These are phyloP conservation scores for Pseudogymnoascus verrucosus DNA, from an alignment of 2,329 filamentous ascomycete species.

Conservation along the genomic window DNA sequence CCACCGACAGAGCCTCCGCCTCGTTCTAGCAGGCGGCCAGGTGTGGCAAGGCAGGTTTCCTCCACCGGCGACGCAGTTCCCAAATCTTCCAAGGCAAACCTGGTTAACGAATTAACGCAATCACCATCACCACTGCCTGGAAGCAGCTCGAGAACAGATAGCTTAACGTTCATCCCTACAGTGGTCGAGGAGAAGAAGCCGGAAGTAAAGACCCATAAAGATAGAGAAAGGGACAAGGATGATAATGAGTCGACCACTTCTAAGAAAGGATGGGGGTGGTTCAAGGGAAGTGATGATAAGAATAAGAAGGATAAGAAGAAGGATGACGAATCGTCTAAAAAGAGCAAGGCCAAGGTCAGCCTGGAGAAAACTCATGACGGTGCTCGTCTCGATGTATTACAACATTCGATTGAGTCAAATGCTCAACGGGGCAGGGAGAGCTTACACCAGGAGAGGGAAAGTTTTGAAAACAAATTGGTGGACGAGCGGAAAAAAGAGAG, in stretches of 20 bases:
- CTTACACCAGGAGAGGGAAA: slow-evolving; percentile 72
- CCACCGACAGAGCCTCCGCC: slow-evolving; percentile 39
- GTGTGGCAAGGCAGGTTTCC: slow-evolving; percentile 27
- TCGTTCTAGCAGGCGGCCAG: slow-evolving; percentile 37
- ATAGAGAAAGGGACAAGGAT: slow-evolving; percentile 40
- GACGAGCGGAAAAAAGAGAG: slow-evolving; percentile 79
- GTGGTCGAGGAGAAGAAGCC: slow-evolving; percentile 63
- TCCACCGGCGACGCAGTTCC: slow-evolving; percentile 20
- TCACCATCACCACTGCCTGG: slow-evolving; percentile 63
- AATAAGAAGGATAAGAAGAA: slow-evolving; percentile 61
- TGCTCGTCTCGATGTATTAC: slow-evolving; percentile 75
- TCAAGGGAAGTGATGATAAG: slow-evolving; percentile 68
- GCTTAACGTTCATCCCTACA: slow-evolving; percentile 72
- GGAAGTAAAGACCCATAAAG: slow-evolving; percentile 70
- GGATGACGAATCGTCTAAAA: slow-evolving; percentile 52
- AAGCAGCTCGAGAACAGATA: slow-evolving; percentile 64
- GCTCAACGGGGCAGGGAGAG: slow-evolving; percentile 66
- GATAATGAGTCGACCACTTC: slow-evolving; percentile 50
- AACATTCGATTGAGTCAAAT: slow-evolving; percentile 72
- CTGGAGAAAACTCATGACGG: slow-evolving; percentile 62
- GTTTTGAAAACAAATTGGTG: slow-evolving; percentile 60
- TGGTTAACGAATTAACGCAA: slow-evolving; percentile 53
- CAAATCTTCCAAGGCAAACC: slow-evolving; percentile 15
- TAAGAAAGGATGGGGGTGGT: slow-evolving; percentile 82
- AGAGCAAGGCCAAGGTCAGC: slow-evolving; percentile 53